These are phyloP conservation scores for Saccharata proteae DNA, from an alignment of 2,329 filamentous ascomycete genomes.

Conservation along the genomic window DNA sequence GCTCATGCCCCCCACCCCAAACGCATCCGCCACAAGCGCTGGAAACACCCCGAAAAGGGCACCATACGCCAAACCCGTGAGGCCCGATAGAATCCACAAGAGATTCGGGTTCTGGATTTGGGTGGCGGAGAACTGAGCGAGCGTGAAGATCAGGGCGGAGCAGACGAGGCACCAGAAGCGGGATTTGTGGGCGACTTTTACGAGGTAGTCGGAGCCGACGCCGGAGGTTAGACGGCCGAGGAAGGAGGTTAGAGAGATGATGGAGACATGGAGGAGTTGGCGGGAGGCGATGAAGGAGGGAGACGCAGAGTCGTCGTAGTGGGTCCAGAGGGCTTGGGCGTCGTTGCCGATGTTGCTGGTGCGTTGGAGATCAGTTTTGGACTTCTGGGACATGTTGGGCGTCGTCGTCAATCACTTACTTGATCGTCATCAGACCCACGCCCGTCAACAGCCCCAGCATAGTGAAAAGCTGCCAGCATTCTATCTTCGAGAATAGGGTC, in stretches of 20 bases:
- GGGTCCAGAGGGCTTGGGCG: constrained; percentile 70
- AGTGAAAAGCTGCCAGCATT: constrained; percentile 85
- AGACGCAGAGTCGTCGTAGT: constrained; percentile 62
- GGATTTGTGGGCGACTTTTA: constrained; percentile 66
- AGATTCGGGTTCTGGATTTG: constrained; percentile 64
- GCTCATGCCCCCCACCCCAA: constrained; percentile 77
- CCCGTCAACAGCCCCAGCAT: constrained; percentile 87
- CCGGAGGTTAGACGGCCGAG: constrained; percentile 58
- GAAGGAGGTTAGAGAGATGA: constrained; percentile 84
- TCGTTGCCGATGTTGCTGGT: constrained; percentile 72
- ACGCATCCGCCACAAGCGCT: constrained; percentile 73
- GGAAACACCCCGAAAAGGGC: constrained; percentile 92
- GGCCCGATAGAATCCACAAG: constrained; percentile 64
- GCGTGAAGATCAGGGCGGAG: constrained; percentile 63
- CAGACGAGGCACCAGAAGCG: constrained; percentile 84
- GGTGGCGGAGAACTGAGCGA: constrained; percentile 67
- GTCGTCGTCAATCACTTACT: constrained; percentile 50
- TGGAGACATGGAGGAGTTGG: constrained; percentile 87
- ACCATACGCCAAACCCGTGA: constrained; percentile 83
- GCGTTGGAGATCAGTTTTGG: constrained; percentile 17
- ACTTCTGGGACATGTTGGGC: too few species aligned
- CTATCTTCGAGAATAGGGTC: constrained; percentile 54
- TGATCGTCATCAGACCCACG: constrained; percentile 96
- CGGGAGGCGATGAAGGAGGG: constrained; percentile 65
- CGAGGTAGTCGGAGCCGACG: constrained; percentile 81